phyloP scores from a whole-genome alignment of 768 basidiomycete species.

The Phylloporus sp. region DNA sequence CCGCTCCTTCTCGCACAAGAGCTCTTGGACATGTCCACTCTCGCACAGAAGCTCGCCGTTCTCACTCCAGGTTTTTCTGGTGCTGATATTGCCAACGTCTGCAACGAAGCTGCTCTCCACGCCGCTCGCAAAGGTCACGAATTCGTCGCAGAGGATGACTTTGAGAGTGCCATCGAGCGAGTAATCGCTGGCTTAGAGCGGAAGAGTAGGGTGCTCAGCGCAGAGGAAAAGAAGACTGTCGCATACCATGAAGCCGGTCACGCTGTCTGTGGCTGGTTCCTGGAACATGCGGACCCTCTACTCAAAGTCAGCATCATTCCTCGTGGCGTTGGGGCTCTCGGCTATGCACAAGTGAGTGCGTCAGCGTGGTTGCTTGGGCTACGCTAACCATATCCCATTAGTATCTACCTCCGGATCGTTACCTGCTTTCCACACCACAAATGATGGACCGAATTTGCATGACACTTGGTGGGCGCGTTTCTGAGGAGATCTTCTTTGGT shows the following conservation, averaged over 20 bases:
- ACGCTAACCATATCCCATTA: constrained; percentile 27
- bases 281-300: constrained; percentile 94
- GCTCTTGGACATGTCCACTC: constrained; percentile 44
- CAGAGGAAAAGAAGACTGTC: constrained; percentile 97
- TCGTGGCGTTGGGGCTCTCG: constrained; percentile 89
- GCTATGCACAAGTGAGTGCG: constrained; percentile 81
- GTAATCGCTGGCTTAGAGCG: constrained; percentile 96
- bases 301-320: constrained; percentile 99
- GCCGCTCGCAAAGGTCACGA: constrained; percentile 85
- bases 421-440: constrained; percentile 92
- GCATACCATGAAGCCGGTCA: constrained; percentile 99
- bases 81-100: constrained; percentile 98
- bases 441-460: constrained; percentile 95
- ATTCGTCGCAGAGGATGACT: constrained; percentile 75
- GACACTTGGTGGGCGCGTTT: constrained; percentile 96
- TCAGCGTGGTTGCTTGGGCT: neutral
- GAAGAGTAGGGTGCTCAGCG: constrained; percentile 88
- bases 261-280: constrained; percentile 97
- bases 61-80: constrained; percentile 98
- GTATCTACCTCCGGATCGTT: constrained; percentile 95
- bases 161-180: constrained; percentile 96
- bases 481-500: constrained; percentile 98
- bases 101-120: constrained; percentile 94
- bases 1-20: constrained; percentile 67
- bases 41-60: constrained; percentile 92